Percentiles rank a stretch among this genome's conserved stretches.
Conservation (phyloP, 257 asterid genomes). For the Primulina huaijiensis region DNA sequence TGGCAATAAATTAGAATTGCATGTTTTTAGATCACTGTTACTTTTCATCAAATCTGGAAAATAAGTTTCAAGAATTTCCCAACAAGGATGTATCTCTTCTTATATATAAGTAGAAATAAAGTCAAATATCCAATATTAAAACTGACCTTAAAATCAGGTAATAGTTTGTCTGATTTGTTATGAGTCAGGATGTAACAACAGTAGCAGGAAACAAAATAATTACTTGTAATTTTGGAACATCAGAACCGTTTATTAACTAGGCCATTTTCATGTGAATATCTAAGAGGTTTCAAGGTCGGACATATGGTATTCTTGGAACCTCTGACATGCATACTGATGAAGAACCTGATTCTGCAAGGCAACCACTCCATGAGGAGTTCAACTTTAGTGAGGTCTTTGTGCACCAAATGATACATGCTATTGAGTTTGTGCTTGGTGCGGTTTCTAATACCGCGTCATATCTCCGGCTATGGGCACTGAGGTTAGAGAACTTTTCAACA, state of each 20-base stretch:
- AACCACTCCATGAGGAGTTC: conserved; percentile 63
- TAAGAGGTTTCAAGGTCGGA: conserved; percentile 88
- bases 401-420: conserved; percentile 95
- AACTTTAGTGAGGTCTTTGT: conserved; percentile 88
- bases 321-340: conserved; percentile 63
- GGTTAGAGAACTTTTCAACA: conserved; percentile 39
- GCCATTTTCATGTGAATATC: conserved; percentile 28
- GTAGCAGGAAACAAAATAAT: background rate
- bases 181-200: background rate
- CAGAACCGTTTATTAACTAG: conserved; percentile 19
- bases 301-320: conserved; percentile 72
- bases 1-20: background rate
- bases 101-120: background rate
- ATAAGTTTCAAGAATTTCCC: background rate
- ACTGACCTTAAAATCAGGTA: background rate
- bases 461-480: conserved; percentile 94
- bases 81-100: background rate
- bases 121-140: background rate
- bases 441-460: conserved; percentile 96
- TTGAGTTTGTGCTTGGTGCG: conserved; percentile 93
- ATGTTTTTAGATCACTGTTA: background rate
- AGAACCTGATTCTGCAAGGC: conserved; percentile 67
- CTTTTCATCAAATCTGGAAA: background rate
- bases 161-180: background rate
- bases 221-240: conserved; percentile 10